Conservation (phyloP, 139 green algal species). For the Coelastrella sp. region DNA sequence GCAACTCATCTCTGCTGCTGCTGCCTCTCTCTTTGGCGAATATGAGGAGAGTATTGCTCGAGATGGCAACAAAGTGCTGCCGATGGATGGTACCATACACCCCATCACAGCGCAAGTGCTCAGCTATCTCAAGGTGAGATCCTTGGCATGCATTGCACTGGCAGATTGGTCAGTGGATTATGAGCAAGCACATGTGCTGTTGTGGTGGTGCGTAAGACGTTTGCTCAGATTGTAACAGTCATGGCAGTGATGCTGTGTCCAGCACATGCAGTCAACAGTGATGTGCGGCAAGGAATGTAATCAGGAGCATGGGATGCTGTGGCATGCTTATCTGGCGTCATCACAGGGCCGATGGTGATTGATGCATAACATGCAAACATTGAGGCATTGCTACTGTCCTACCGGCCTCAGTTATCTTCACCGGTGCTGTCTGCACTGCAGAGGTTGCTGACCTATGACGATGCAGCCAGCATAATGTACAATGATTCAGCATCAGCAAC, state of each 20-base stretch:
- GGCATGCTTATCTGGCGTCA: background rate
- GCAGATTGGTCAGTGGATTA: no score
- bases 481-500: slow-evolving; percentile 1
- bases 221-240: background rate
- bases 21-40: slow-evolving; percentile 54
- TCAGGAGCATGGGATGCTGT: background rate
- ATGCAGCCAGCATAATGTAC: slow-evolving; percentile 49
- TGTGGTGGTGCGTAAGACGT: no score
- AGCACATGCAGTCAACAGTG: no score
- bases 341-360: background rate
- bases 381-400: no score
- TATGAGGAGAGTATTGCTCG: slow-evolving; percentile 58
- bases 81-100: slow-evolving; percentile 78
- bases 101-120: slow-evolving; percentile 70
- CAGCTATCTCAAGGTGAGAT: slow-evolving; percentile 67
- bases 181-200: no score
- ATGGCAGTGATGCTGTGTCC: no score
- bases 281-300: background rate
- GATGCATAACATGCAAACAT: background rate
- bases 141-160: no score
- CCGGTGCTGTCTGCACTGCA: slow-evolving; percentile 23
- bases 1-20: slow-evolving; percentile 27
- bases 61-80: slow-evolving; percentile 53
- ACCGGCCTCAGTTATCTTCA: no score
- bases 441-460: slow-evolving; percentile 54